Conservation (phyloP, 2,329 filamentous ascomycete genomes). For the Aspergillus melleus region DNA sequence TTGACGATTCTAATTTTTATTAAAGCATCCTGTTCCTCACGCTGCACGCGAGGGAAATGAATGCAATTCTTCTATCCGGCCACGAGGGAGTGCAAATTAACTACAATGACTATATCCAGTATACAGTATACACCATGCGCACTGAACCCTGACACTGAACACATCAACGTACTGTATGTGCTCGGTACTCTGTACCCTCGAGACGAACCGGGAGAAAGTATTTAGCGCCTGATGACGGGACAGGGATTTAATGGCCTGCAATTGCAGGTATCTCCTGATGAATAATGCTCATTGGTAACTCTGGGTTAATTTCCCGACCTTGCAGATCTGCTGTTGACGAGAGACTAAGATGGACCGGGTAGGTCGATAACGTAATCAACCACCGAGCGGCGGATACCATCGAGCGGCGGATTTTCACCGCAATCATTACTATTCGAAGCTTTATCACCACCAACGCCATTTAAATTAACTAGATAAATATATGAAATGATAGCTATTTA, state of each 20-base stretch:
- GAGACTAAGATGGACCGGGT: not conserved
- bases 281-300: not conserved
- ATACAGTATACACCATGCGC: too few species aligned
- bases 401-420: too few species aligned
- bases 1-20: not conserved
- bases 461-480: too few species aligned
- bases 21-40: constrained; percentile 3
- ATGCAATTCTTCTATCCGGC: not conserved
- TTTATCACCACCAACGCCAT: too few species aligned
- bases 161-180: not conserved
- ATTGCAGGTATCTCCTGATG: not conserved
- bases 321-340: constrained; percentile 7
- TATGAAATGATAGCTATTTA: too few species aligned
- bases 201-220: not conserved
- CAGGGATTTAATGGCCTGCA: not conserved
- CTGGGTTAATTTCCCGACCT: constrained; percentile 11
- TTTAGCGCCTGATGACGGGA: not conserved
- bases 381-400: too few species aligned
- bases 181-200: not conserved
- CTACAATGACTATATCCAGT: too few species aligned
- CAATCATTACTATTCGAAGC: too few species aligned
- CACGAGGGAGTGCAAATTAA: not conserved
- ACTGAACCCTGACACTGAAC: too few species aligned
- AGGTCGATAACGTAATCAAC: too few species aligned
- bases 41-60: not conserved